phyloP scores from a whole-genome alignment of 495 filamentous ascomycete species.

The Apodospora peruviana region DNA sequence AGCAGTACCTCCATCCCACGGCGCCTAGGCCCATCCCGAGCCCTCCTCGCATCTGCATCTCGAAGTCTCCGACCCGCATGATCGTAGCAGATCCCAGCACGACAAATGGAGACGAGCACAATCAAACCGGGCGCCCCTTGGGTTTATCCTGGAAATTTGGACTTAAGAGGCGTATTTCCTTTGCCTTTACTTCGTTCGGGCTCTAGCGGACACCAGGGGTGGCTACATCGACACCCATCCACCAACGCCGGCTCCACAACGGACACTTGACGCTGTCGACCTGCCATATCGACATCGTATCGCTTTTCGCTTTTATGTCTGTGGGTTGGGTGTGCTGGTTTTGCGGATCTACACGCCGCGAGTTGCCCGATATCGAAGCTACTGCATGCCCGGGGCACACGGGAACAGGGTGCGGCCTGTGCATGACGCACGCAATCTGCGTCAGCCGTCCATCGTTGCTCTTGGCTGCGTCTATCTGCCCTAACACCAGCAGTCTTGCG shows the following conservation, averaged over 20 bases:
- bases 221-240: neutral
- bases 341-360: neutral
- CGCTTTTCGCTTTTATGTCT: too few species aligned
- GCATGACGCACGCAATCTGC: conserved; percentile 31
- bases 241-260: neutral
- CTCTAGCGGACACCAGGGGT: neutral
- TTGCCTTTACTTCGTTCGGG: neutral
- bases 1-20: conserved; percentile 15
- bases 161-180: neutral
- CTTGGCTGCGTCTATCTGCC: neutral
- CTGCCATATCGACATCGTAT: too few species aligned
- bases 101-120: neutral
- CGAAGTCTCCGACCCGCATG: conserved; percentile 23
- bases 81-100: conserved; percentile 4
- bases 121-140: conserved; percentile 2
- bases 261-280: too few species aligned
- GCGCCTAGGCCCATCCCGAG: conserved; percentile 26
- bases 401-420: conserved; percentile 16
- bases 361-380: conserved; percentile 14
- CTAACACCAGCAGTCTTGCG: neutral
- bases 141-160: conserved; percentile 3
- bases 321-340: conserved; percentile 6
- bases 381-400: conserved; percentile 13
- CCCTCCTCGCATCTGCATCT: conserved; percentile 12
- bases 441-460: conserved; percentile 14